A percentile compares a stretch with the other conserved stretches of the same genome.
Conservation (phyloP, 768 basidiomycete species). For the Galerina sulciceps region DNA sequence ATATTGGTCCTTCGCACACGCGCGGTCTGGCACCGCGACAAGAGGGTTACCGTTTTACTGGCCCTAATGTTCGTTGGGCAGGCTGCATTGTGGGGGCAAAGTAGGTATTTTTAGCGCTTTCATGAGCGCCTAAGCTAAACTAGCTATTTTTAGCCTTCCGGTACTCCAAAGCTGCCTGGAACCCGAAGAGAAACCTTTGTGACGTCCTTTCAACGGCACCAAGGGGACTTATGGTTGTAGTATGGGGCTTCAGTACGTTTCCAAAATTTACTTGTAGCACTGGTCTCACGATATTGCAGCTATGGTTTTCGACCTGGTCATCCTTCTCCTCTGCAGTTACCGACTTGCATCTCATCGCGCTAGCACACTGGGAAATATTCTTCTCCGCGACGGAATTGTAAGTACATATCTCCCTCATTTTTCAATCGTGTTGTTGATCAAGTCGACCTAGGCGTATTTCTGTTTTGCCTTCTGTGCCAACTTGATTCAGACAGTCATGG, state of each 20-base stretch:
- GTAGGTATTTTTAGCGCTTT: constrained; percentile 16
- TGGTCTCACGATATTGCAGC: constrained; percentile 18
- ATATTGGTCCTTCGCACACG: constrained; percentile 37
- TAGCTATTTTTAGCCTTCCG: constrained; percentile 31
- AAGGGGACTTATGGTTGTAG: constrained; percentile 29
- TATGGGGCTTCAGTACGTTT: constrained; percentile 37
- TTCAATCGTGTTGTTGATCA: neutral
- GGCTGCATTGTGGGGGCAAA: constrained; percentile 35
- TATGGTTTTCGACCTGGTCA: constrained; percentile 37
- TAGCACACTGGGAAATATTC: constrained; percentile 30
- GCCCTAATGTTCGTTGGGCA: constrained; percentile 30
- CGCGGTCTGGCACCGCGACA: constrained; percentile 36
- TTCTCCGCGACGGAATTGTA: constrained; percentile 38
- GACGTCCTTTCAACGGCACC: constrained; percentile 36
- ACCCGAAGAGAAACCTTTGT: constrained; percentile 29
- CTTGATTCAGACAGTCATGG: constrained; percentile 35
- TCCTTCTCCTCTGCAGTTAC: constrained; percentile 32
- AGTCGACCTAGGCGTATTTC: constrained; percentile 30
- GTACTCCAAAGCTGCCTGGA: constrained; percentile 34
- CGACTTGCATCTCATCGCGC: constrained; percentile 25
- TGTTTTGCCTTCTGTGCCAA: constrained; percentile 37
- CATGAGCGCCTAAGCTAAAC: neutral
- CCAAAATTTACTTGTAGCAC: neutral
- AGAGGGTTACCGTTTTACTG: constrained; percentile 25
- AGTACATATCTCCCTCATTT: neutral